phyloP scores from a whole-genome alignment of 2,329 filamentous ascomycete genomes.

The Reticulascus tulasneorum region DNA sequence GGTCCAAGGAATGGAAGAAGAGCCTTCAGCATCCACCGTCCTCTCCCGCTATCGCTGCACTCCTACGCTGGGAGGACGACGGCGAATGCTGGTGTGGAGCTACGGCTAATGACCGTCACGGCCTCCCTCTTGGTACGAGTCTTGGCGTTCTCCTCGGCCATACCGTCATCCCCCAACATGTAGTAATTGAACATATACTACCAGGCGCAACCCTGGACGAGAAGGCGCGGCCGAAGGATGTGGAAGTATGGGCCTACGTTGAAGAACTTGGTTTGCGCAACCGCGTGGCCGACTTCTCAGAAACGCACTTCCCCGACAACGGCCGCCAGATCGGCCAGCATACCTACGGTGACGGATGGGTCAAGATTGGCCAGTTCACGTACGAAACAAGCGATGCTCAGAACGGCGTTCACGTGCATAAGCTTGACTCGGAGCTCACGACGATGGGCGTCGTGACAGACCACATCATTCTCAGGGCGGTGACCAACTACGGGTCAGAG shows the following conservation, averaged over 20 bases:
- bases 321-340: slow-evolving; percentile 17
- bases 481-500: slow-evolving; percentile 53
- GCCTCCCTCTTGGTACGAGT: slow-evolving; percentile 51
- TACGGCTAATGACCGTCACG: slow-evolving; percentile 32
- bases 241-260: slow-evolving; percentile 67
- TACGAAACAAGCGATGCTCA: slow-evolving; percentile 44
- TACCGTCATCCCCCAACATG: slow-evolving; percentile 60
- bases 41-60: slow-evolving; percentile 42
- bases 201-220: slow-evolving; percentile 58
- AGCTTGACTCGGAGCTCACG: slow-evolving; percentile 46
- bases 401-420: slow-evolving; percentile 49
- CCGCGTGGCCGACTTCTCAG: slow-evolving; percentile 39
- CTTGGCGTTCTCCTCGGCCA: slow-evolving; percentile 60
- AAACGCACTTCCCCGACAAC: slow-evolving; percentile 33
- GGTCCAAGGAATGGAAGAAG: too few species aligned
- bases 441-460: slow-evolving; percentile 44
- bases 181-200: slow-evolving; percentile 70
- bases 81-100: slow-evolving; percentile 86
- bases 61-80: slow-evolving; percentile 69
- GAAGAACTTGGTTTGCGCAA: slow-evolving; percentile 38
- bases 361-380: slow-evolving; percentile 54
- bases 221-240: slow-evolving; percentile 57
- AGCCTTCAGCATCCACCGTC: too few species aligned
- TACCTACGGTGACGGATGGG: slow-evolving; percentile 33
- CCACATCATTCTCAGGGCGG: slow-evolving; percentile 50